A percentile compares a stretch with the other conserved stretches of the same genome.
These are phyloP conservation scores for Citrus medica DNA, from an alignment of 345 rosid species.

Conservation along the genomic window DNA sequence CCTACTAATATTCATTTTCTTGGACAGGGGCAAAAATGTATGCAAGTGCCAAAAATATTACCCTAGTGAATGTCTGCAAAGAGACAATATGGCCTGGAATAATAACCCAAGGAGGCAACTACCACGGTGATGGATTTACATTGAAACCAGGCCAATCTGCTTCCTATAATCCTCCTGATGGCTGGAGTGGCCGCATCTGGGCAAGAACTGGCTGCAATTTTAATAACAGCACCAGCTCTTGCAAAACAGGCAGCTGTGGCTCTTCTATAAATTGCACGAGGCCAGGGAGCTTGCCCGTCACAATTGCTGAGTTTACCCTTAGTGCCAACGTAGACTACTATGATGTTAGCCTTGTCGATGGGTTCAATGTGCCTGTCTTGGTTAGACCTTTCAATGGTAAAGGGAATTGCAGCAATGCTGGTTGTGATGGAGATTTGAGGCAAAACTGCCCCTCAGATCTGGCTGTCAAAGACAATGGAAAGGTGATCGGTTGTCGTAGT, in stretches of 20 bases:
- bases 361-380: slow-evolving; percentile 50
- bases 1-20: background rate
- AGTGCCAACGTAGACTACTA: slow-evolving; percentile 37
- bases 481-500: slow-evolving; percentile 53
- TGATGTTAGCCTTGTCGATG: slow-evolving; percentile 67
- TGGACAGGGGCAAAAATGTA: slow-evolving; percentile 11
- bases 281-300: slow-evolving; percentile 43
- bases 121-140: slow-evolving; percentile 29
- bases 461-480: slow-evolving; percentile 27
- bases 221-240: slow-evolving; percentile 31
- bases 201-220: slow-evolving; percentile 57
- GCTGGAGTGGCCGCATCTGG: slow-evolving; percentile 70
- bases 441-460: slow-evolving; percentile 45
- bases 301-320: slow-evolving; percentile 58
- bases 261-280: slow-evolving; percentile 40
- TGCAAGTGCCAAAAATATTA: slow-evolving; percentile 37
- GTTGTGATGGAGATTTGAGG: slow-evolving; percentile 54
- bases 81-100: slow-evolving; percentile 72
- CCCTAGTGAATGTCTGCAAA: slow-evolving; percentile 48
- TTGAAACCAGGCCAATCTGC: slow-evolving; percentile 42
- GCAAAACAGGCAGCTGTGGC: slow-evolving; percentile 59
- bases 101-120: slow-evolving; percentile 19
- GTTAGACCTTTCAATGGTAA: slow-evolving; percentile 37
- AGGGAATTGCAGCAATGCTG: slow-evolving; percentile 51
- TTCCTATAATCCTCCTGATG: slow-evolving; percentile 24